Evolutionary conservation across 1,284 basidiomycete genomes (phyloP), one percentile per base, ranked within the genome.

Genomic region (Pseudozyma pruni): DNA sequence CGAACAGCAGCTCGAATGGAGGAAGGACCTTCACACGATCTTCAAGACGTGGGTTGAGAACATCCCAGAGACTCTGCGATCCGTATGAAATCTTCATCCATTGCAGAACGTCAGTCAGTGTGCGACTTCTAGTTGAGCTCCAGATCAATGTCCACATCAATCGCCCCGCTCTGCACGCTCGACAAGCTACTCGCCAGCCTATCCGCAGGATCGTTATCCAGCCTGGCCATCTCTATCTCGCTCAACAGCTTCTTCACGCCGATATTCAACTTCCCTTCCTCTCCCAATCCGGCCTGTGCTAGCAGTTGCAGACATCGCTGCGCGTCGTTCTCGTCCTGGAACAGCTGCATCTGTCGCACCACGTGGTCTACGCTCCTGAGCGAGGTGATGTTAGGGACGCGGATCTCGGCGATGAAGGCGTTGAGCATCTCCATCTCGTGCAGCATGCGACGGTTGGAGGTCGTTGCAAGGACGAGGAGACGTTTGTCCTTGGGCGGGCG

Each of bases 401-500:
- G 88, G 41, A 96, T 87, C 75, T 97, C 90, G 2, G 94, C 87
- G 81, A 96, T 93, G 81, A 99, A 98, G 0, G 88, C 87, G 59
- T 94, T 92, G 34, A 89, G 85, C 47, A 97, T 88, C 43, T 95
- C 94, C 83, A 98, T 90, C 66, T 98, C 94, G 8, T 88, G 88
- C 39, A 99, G 87, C 84, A 97, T 91, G 4, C 90, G 87, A 13
- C 90, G 89, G 76, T 94, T 88, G 6, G 93, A 94, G 0, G 95
- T 92, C 0, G 96, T 99, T 1, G 93, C 93, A 57, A 99, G 87
- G 72, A 98, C 88, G 43, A 99, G 86, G 14, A 99, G 87, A 22
- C 96, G 91, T 19, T 93, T 93, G 68, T 90, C 93, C 90, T 98
- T 97, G 1, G 96, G 96, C 44, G 96, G 96, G 70, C 91, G 87